Evolutionary conservation across 2,329 filamentous ascomycete species (phyloP).

Genomic region (Periconia sp.): DNA sequence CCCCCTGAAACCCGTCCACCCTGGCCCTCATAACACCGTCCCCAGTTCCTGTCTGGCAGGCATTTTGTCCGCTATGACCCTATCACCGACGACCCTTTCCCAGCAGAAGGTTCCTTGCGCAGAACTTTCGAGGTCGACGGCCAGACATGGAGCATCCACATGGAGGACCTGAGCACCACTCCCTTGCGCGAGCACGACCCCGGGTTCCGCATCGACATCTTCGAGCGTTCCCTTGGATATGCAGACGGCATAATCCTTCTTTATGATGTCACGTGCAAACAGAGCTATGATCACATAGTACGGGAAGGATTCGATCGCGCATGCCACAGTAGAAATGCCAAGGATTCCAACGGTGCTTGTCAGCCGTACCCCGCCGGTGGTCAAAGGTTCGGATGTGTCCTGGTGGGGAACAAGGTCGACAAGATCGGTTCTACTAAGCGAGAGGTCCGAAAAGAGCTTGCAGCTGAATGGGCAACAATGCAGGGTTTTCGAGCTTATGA

Average conservation of each 20-base stretch:
- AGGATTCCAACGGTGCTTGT: background rate
- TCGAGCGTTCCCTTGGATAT: slow-evolving; percentile 9
- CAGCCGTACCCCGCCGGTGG: slow-evolving; percentile 2
- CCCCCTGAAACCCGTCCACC: background rate
- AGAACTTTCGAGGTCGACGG: slow-evolving; percentile 16
- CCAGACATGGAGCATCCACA: slow-evolving; percentile 9
- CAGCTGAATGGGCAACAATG: slow-evolving; percentile 28
- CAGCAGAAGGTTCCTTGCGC: no score
- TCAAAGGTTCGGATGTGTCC: slow-evolving; percentile 32
- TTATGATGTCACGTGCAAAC: slow-evolving; percentile 31
- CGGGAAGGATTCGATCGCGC: slow-evolving; percentile 14
- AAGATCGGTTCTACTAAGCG: slow-evolving; percentile 9
- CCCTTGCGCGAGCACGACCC: slow-evolving; percentile 13
- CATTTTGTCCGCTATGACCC: slow-evolving; percentile 21
- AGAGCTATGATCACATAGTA: slow-evolving; percentile 29
- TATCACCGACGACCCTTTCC: background rate
- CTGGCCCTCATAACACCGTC: slow-evolving; percentile 9
- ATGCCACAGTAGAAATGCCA: background rate
- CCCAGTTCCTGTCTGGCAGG: slow-evolving; percentile 12
- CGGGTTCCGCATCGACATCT: slow-evolving; percentile 8
- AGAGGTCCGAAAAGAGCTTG: slow-evolving; percentile 23
- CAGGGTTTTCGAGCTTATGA: slow-evolving; percentile 29
- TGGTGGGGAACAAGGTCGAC: slow-evolving; percentile 37
- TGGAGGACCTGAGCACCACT: slow-evolving; percentile 30
- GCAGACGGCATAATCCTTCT: slow-evolving; percentile 34